Evolutionary conservation across 1,284 basidiomycete species (phyloP), one percentile per base, ranked within the genome.

Genomic region (Takashimella koratensis): DNA sequence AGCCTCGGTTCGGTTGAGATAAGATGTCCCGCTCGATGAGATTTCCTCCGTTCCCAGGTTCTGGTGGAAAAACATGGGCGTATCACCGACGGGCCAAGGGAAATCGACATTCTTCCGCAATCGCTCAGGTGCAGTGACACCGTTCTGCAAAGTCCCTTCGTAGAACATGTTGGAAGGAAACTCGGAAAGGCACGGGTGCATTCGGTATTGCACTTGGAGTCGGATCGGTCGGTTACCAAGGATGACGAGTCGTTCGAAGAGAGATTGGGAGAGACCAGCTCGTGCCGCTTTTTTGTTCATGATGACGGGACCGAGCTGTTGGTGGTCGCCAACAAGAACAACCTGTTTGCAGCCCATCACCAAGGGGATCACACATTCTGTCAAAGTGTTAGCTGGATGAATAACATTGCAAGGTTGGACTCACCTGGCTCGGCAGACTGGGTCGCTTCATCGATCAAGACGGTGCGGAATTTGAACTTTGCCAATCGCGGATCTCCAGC

Each of bases 81-180:
- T 93, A 65, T 93, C 90, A n/a, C 90, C 87, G 27, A 91, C 85
- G 3, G 96, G 96, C 96, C 96, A 98, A 1, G 96, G 96, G 78
- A 98, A 98, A 75, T 98, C 95, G 48, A 98, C 91, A 65, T 97
- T 92, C 80, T 94, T 96, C 76, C 94, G 84, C 62, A 98, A 79
- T 44, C 96, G 84, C 74, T 99, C 96, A 1, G 96, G 95, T 11
- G 96, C 96, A 10, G 96, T 98, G 55, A 98, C 96, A 76, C 96
- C 96, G 74, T 98, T 99, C 79, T 98, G 96, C 44, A 99, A 78
- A 0, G 94, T 96, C 20, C 96, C 96, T 75, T 99, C 96, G 78
- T 99, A 99, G 79, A 98, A 98, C 95, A 98, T 98, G 78, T 98
- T 98, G 58, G 92, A 96, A 1, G 96, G 95, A 79, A 98, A 99